Percentiles rank a stretch among this genome's conserved stretches.
phyloP scores from a whole-genome alignment of 2,329 filamentous ascomycete species.

The Colletotrichum magnum region DNA sequence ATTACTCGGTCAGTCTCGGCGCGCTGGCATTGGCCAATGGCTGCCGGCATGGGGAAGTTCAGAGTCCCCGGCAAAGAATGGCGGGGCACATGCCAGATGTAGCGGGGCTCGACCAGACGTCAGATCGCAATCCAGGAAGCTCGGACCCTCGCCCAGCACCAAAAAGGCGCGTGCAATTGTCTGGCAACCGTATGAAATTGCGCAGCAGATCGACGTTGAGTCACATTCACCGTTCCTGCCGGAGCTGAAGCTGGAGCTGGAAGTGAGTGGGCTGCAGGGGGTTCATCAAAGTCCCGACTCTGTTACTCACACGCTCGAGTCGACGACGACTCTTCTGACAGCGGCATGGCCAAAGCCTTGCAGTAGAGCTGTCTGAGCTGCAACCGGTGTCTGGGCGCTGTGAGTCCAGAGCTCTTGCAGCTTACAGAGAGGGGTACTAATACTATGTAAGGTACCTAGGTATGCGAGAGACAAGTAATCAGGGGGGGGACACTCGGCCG shows the following conservation, averaged over 20 bases:
- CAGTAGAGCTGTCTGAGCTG: slow-evolving; percentile 27
- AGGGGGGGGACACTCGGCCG: slow-evolving; percentile 14
- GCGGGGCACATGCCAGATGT: slow-evolving; percentile 37
- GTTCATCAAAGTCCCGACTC: not conserved
- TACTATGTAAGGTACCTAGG: not conserved
- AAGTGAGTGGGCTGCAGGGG: not conserved
- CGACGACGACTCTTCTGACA: not conserved
- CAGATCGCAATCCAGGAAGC: slow-evolving; percentile 38
- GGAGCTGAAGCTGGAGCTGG: not conserved
- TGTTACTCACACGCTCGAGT: slow-evolving; percentile 12
- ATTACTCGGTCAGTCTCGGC: slow-evolving; percentile 27
- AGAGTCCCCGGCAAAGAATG: slow-evolving; percentile 15
- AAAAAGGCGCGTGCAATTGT: slow-evolving; percentile 26
- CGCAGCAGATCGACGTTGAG: slow-evolving; percentile 22
- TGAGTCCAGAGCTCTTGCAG: slow-evolving; percentile 2
- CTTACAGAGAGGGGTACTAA: not conserved
- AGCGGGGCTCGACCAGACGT: slow-evolving; percentile 33
- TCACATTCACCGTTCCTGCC: slow-evolving; percentile 13
- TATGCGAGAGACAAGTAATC: not conserved
- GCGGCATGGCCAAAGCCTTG: slow-evolving; percentile 1
- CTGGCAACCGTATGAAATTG: slow-evolving; percentile 24
- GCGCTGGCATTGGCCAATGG: slow-evolving; percentile 36
- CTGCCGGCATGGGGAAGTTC: slow-evolving; percentile 13
- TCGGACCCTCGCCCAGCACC: slow-evolving; percentile 25
- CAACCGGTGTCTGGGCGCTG: slow-evolving; percentile 6